Evolutionary conservation across 768 basidiomycete genomes (phyloP).

Genomic region (Dioszegia aurantiaca): DNA sequence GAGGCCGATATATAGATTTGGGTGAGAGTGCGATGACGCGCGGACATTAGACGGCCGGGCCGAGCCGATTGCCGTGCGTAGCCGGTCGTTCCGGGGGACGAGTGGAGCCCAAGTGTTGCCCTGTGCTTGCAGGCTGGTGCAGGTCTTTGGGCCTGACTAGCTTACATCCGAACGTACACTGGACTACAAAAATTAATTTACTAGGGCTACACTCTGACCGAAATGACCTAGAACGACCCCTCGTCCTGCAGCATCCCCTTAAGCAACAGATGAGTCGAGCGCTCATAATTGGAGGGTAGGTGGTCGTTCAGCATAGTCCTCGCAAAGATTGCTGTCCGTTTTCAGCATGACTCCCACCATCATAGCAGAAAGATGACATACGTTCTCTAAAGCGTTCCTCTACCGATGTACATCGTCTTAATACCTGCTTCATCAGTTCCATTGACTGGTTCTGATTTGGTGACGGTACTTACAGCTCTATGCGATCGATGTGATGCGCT

Average conservation of each 20-base stretch:
- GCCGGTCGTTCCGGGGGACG: too few species aligned
- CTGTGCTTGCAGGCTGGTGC: neutral
- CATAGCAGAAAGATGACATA: conserved; percentile 18
- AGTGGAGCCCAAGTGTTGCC: too few species aligned
- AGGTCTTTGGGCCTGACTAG: too few species aligned
- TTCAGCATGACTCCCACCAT: neutral
- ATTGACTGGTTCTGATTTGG: neutral
- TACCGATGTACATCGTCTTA: conserved; percentile 36
- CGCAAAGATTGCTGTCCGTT: conserved; percentile 36
- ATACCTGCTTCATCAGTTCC: conserved; percentile 16
- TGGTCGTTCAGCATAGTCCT: conserved; percentile 46
- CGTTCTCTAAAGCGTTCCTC: conserved; percentile 46
- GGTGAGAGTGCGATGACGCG: neutral
- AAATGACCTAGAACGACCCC: neutral
- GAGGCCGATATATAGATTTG: too few species aligned
- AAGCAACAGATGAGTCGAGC: conserved; percentile 35
- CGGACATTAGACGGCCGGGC: neutral
- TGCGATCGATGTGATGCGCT: conserved; percentile 30
- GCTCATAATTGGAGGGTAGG: conserved; percentile 43
- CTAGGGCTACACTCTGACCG: neutral
- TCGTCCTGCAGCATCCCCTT: conserved; percentile 13
- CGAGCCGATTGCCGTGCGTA: too few species aligned
- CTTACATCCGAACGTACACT: too few species aligned
- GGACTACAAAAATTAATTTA: neutral
- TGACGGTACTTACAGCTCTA: conserved; percentile 33